phyloP scores from a whole-genome alignment of 306 rosid genomes.

The Biancaea sappan region DNA sequence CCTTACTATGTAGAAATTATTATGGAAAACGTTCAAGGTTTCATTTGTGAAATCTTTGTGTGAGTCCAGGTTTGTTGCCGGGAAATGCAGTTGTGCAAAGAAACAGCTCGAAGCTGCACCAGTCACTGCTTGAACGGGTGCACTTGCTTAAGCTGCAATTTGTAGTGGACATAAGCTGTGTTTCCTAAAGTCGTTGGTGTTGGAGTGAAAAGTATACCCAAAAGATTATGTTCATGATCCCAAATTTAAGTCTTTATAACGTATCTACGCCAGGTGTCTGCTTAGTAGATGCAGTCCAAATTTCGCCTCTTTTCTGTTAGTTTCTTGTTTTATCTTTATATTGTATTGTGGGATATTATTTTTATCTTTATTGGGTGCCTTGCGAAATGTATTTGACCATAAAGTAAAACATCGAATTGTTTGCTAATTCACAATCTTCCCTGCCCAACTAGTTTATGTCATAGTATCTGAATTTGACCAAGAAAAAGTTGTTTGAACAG shows the following conservation, averaged over 20 bases:
- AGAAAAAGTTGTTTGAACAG: too few species aligned
- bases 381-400: too few species aligned
- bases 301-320: background rate
- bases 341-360: background rate
- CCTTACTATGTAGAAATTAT: background rate
- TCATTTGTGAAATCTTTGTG: constrained; percentile 13
- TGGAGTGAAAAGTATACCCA: too few species aligned
- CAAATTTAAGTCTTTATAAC: constrained; percentile 20
- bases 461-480: too few species aligned
- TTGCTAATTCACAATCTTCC: background rate
- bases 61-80: constrained; percentile 76
- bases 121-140: constrained; percentile 76
- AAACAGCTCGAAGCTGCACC: constrained; percentile 66
- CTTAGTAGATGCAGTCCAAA: constrained; percentile 1
- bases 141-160: constrained; percentile 60
- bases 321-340: background rate
- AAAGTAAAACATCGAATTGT: background rate
- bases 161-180: constrained; percentile 20
- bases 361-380: background rate
- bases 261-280: constrained; percentile 1
- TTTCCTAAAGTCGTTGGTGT: background rate
- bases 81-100: constrained; percentile 80
- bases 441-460: background rate
- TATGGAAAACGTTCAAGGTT: constrained; percentile 8
- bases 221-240: constrained; percentile 25